Evolutionary conservation across 768 basidiomycete genomes (phyloP).

Genomic region (Mycena alexandri): DNA sequence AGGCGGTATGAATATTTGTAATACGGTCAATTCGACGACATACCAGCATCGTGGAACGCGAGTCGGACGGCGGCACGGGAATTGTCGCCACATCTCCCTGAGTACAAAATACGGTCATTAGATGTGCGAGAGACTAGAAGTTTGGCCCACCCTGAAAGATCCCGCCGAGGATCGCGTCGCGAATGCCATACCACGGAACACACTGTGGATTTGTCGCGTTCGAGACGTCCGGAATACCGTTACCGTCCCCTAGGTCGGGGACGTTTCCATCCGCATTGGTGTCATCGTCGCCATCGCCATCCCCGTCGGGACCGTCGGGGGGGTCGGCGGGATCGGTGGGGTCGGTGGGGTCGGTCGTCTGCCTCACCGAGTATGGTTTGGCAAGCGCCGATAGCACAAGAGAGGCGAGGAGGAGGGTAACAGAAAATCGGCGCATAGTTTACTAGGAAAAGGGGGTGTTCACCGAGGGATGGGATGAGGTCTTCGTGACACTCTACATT

Average conservation of each 20-base stretch:
- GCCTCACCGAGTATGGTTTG: background rate
- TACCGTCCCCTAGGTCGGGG: slow-evolving; percentile 13
- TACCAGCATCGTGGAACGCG: slow-evolving; percentile 38
- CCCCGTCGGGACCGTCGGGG: background rate
- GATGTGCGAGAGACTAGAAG: too few relatives aligned
- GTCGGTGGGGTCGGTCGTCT: background rate
- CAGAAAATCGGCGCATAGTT: slow-evolving; percentile 1
- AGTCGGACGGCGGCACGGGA: slow-evolving; percentile 30
- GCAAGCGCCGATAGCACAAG: background rate
- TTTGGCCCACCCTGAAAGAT: slow-evolving; percentile 22
- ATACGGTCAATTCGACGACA: background rate
- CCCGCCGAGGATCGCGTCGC: slow-evolving; percentile 35
- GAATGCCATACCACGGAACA: slow-evolving; percentile 32
- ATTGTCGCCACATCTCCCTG: slow-evolving; percentile 32
- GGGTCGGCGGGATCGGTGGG: background rate
- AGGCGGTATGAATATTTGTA: background rate
- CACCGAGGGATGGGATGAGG: too few relatives aligned
- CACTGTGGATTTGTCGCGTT: slow-evolving; percentile 30
- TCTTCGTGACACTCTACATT: too few relatives aligned
- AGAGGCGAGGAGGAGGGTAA: background rate
- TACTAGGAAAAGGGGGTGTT: background rate
- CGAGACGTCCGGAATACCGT: slow-evolving; percentile 30
- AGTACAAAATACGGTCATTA: background rate
- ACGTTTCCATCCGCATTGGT: slow-evolving; percentile 13
- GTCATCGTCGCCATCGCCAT: background rate